Conservation (phyloP, 352 stramenopile genomes). For the Globisporangium paddicum region DNA sequence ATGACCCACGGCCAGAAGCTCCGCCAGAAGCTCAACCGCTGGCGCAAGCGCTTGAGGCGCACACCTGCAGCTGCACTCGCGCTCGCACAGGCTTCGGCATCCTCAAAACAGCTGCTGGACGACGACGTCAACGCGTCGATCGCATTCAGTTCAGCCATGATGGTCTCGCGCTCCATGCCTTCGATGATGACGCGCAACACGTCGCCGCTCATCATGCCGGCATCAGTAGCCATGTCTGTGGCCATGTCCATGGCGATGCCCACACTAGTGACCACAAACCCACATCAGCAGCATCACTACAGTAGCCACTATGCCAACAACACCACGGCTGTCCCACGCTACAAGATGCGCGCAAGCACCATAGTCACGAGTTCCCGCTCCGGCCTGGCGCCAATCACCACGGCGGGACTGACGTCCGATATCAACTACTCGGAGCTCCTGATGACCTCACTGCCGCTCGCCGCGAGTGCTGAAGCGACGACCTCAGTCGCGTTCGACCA, state of each 20-base stretch:
- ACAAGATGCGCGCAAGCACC: not conserved
- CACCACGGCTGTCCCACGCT: not conserved
- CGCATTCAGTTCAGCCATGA: conserved; percentile 10
- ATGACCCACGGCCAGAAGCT: conserved; percentile 53
- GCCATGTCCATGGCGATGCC: conserved; percentile 1
- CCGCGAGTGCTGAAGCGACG: not conserved
- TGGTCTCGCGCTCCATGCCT: conserved; percentile 7
- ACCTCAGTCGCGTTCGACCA: not conserved
- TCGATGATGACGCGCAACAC: conserved; percentile 5
- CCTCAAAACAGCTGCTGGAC: conserved; percentile 1
- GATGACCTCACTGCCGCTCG: conserved; percentile 9
- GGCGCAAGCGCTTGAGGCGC: conserved; percentile 28
- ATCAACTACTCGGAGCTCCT: conserved; percentile 9
- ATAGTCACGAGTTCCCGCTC: conserved; percentile 1
- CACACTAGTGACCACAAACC: not conserved
- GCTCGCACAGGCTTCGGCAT: not conserved
- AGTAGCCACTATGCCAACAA: not conserved
- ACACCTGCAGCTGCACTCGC: conserved; percentile 7
- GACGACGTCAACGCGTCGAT: conserved; percentile 8
- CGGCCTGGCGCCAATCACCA: not conserved
- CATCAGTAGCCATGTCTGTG: not conserved
- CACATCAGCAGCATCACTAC: not conserved
- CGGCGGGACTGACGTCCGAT: not conserved
- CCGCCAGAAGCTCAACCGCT: conserved; percentile 43
- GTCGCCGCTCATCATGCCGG: conserved; percentile 3